A percentile compares a stretch with the other conserved stretches of the same genome.
Conservation (phyloP, 345 rosid species). For the Acer campestre region DNA sequence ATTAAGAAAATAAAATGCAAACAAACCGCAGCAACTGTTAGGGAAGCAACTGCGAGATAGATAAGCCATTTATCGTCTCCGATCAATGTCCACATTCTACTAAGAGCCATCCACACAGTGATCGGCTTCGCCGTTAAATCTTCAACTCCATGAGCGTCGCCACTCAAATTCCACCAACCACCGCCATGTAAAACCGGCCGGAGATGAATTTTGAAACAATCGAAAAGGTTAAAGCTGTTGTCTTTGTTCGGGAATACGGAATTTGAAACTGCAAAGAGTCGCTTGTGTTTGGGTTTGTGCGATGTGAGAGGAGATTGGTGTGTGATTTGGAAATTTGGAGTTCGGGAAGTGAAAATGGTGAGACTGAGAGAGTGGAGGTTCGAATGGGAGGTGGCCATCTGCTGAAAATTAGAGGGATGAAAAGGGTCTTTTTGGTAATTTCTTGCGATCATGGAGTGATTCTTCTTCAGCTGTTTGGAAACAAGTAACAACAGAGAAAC, state of each 20-base stretch:
- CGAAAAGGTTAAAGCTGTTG: not conserved
- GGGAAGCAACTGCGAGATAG: constrained; percentile 39
- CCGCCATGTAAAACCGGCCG: constrained; percentile 15
- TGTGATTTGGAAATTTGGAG: constrained; percentile 2
- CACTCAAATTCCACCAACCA: constrained; percentile 40
- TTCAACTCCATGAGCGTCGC: constrained; percentile 14
- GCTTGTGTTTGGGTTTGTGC: constrained; percentile 2
- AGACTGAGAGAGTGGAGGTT: not conserved
- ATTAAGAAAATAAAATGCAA: not conserved
- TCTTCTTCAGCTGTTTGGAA: too few relatives aligned
- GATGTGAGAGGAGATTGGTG: constrained; percentile 3
- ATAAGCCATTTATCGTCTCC: constrained; percentile 44
- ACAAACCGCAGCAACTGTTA: constrained; percentile 47
- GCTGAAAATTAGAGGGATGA: not conserved
- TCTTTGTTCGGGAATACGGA: not conserved
- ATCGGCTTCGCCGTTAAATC: constrained; percentile 20
- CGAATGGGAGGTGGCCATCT: constrained; percentile 25
- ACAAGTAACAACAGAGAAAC: too few relatives aligned
- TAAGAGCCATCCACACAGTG: constrained; percentile 35
- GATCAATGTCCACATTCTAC: constrained; percentile 46
- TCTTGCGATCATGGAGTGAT: too few relatives aligned
- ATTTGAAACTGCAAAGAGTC: not conserved
- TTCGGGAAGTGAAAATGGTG: not conserved
- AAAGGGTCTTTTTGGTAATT: not conserved
- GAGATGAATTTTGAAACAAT: not conserved